phyloP scores from a whole-genome alignment of 78 protist genomes.

The Planoprotostelium fungivorum region DNA sequence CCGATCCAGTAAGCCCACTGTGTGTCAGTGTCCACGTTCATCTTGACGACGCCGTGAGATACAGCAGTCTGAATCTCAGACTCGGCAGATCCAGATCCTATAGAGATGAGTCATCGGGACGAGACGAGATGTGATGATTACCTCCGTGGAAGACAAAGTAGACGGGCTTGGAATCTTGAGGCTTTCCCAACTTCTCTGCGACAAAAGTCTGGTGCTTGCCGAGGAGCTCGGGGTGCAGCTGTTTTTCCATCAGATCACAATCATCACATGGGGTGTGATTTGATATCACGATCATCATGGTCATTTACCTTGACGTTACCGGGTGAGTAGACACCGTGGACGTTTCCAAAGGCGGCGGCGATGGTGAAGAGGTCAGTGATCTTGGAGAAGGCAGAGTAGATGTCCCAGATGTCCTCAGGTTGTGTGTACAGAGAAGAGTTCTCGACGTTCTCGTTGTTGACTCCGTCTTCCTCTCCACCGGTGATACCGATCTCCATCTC shows the following conservation, averaged over 20 bases:
- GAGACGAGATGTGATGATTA: no score
- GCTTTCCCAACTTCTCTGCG: slow-evolving; percentile 17
- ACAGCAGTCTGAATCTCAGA: slow-evolving; percentile 54
- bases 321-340: slow-evolving; percentile 76
- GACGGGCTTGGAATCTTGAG: slow-evolving; percentile 26
- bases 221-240: slow-evolving; percentile 59
- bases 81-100: slow-evolving; percentile 57
- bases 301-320: slow-evolving; percentile 50
- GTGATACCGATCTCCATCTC: slow-evolving; percentile 81
- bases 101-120: no score
- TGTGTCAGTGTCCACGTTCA: slow-evolving; percentile 80
- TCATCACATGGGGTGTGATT: no score
- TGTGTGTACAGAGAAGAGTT: slow-evolving; percentile 46
- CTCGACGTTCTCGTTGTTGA: slow-evolving; percentile 51
- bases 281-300: no score
- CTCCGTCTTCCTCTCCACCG: slow-evolving; percentile 84
- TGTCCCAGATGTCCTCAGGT: slow-evolving; percentile 56
- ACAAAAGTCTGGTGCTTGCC: slow-evolving; percentile 52
- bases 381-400: slow-evolving; percentile 30
- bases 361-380: slow-evolving; percentile 37
- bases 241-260: background rate
- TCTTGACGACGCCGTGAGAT: slow-evolving; percentile 57
- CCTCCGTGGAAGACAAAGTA: slow-evolving; percentile 78
- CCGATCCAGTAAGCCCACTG: slow-evolving; percentile 78
- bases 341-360: slow-evolving; percentile 80